Evolutionary conservation across 192 early-diverging fungal genomes (phyloP).

Genomic region (Neocallimastix lanati): DNA sequence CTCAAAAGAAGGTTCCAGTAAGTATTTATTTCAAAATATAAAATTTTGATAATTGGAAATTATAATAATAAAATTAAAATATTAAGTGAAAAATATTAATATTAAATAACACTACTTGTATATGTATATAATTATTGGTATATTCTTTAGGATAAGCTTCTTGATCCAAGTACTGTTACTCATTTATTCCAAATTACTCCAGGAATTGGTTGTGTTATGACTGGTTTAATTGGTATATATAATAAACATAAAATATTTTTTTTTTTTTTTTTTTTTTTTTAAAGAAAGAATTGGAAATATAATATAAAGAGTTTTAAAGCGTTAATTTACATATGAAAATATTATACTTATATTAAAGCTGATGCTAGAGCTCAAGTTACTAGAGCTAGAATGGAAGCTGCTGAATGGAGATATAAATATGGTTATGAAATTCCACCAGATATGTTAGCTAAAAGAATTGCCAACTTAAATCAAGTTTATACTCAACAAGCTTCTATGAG

Average conservation of each 20-base stretch:
- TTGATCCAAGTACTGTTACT: slow-evolving; percentile 82
- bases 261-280: no score
- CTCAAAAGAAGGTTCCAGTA: slow-evolving; percentile 91
- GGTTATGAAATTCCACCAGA: slow-evolving; percentile 95
- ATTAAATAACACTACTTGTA: no score
- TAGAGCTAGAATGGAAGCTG: slow-evolving; percentile 85
- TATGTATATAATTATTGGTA: no score
- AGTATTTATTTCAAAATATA: no score
- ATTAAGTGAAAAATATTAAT: no score
- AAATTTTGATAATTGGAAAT: no score
- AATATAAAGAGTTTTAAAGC: no score
- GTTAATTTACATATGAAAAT: no score
- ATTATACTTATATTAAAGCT: slow-evolving; percentile 38
- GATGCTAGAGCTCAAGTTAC: slow-evolving; percentile 86
- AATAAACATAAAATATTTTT: no score
- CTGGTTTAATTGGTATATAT: slow-evolving; percentile 63
- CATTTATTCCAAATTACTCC: slow-evolving; percentile 85
- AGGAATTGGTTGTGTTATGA: slow-evolving; percentile 94
- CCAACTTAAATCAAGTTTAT: slow-evolving; percentile 97
- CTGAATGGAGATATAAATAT: slow-evolving; percentile 96
- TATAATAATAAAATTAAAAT: not conserved
- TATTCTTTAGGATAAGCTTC: slow-evolving; percentile 79
- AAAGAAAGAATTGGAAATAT: no score
- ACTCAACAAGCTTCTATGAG: slow-evolving; percentile 98
- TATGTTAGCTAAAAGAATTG: slow-evolving; percentile 92